Base-by-base conservation (phyloP, 768 basidiomycete species). In the Lactifluus pinguis region DNA sequence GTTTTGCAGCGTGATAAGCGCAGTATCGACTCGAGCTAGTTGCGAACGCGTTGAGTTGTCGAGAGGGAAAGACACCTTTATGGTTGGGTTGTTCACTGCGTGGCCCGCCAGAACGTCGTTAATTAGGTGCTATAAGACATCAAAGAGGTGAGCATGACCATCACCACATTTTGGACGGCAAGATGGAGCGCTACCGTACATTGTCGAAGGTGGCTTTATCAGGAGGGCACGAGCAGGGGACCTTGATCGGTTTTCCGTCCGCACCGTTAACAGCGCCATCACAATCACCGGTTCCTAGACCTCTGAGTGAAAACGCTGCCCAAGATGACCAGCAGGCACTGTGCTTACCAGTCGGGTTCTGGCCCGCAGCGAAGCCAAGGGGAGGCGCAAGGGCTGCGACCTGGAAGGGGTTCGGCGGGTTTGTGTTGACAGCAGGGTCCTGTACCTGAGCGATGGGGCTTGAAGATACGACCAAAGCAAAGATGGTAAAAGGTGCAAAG, bases 1-100 rank as follows among this genome's bases (percentile, higher is more conserved):
- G 70, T 89, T 90, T 73, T 90, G 88, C n/a, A 89, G 73, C 6
- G 87, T 85, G 41, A 86, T 78, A 11, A 83, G 68, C 6, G 82
- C 78, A 30, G 86, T 78, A 50, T 81, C 73, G 60, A 89, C 74
- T 36, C 87, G 82, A 0, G 82, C 75, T 48, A 79, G 70, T 67
- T 82, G 76, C 50, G 82, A 80, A 8, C 70, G 71, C 57, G 74
- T 76, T 7, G 80, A 82, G 64, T 76, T 73, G 65, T 83, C 85
- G 1, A 79, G 79, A 2, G 86, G 87, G 78, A 86, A 91, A 14
- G 79, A 76, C 2, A 88, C 72, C 15, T 69, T 56, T 54, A 88
- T 75, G 1, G 73, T 68, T 10, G 87, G 83, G 70, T 89, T 88
- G 72, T 87, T 84, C 41, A 84, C 77, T 3, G 79, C 86, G 45